phyloP scores from a whole-genome alignment of 306 rosid genomes.

The Lathyrus tuberosus region DNA sequence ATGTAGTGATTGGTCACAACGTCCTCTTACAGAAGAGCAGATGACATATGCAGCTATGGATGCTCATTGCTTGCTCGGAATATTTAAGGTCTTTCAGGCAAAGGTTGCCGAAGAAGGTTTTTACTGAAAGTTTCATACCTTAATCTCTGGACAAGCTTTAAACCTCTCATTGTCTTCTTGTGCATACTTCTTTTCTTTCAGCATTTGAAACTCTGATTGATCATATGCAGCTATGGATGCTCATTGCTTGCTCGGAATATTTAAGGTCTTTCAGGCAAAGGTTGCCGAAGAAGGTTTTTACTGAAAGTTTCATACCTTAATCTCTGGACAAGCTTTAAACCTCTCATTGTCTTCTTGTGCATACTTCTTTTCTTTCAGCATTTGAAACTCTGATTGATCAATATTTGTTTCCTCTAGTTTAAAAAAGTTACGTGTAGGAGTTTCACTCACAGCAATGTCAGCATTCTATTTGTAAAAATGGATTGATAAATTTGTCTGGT shows the following conservation, averaged over 20 bases:
- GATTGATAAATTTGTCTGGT: slow-evolving; percentile 7
- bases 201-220: neutral
- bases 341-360: slow-evolving; percentile 23
- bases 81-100: slow-evolving; percentile 67
- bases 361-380: slow-evolving; percentile 20
- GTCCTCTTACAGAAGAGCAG: slow-evolving; percentile 96
- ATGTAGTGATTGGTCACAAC: slow-evolving; percentile 97
- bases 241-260: slow-evolving; percentile 90
- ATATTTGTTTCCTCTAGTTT: slow-evolving; percentile 22
- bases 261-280: slow-evolving; percentile 63
- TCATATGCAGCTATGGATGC: slow-evolving; percentile 86
- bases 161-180: slow-evolving; percentile 20
- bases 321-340: slow-evolving; percentile 20
- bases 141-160: slow-evolving; percentile 18
- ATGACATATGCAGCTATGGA: slow-evolving; percentile 84
- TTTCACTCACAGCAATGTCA: slow-evolving; percentile 17
- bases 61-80: slow-evolving; percentile 90
- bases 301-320: slow-evolving; percentile 27
- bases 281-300: slow-evolving; percentile 71
- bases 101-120: slow-evolving; percentile 73
- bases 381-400: slow-evolving; percentile 9
- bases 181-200: slow-evolving; percentile 25
- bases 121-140: slow-evolving; percentile 34
- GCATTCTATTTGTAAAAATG: slow-evolving; percentile 20
- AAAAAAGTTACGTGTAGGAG: neutral